These are phyloP conservation scores for Earliella scabrosa DNA, from an alignment of 1,284 basidiomycete genomes.

Conservation along the genomic window DNA sequence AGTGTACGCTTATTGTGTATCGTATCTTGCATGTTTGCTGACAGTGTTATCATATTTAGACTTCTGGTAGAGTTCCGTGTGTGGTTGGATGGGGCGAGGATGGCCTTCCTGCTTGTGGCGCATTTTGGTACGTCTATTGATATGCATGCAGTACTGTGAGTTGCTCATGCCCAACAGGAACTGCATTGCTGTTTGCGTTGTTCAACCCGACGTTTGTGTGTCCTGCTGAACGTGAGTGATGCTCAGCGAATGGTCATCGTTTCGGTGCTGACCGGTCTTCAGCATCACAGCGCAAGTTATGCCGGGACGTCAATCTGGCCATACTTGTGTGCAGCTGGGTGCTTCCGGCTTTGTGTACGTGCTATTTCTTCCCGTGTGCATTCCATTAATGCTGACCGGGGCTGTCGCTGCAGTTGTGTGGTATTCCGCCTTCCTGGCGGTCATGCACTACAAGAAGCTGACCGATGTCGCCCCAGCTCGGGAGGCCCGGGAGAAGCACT, in stretches of 20 bases:
- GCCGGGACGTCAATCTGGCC: slow-evolving; percentile 52
- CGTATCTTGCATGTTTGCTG: too few relatives aligned
- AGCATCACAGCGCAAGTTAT: slow-evolving; percentile 50
- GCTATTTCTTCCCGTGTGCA: background rate
- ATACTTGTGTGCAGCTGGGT: slow-evolving; percentile 60
- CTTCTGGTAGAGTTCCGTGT: slow-evolving; percentile 54
- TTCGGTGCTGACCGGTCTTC: background rate
- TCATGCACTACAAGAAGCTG: slow-evolving; percentile 38
- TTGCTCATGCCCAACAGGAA: slow-evolving; percentile 39
- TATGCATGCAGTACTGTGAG: background rate
- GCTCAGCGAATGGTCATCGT: background rate
- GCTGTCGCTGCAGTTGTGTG: slow-evolving; percentile 46
- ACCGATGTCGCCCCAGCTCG: slow-evolving; percentile 5
- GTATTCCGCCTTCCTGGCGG: slow-evolving; percentile 42
- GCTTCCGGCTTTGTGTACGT: slow-evolving; percentile 55
- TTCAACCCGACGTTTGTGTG: slow-evolving; percentile 51
- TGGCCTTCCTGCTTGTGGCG: slow-evolving; percentile 48
- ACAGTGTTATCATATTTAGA: slow-evolving; percentile 36
- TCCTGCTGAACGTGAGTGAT: slow-evolving; percentile 42
- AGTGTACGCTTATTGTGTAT: too few relatives aligned
- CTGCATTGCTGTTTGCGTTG: slow-evolving; percentile 48
- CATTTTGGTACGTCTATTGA: slow-evolving; percentile 50
- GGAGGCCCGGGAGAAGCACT: slow-evolving; percentile 20
- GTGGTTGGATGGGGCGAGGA: slow-evolving; percentile 61
- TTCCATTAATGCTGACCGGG: too few relatives aligned